Evolutionary conservation across 177 flowering plant genomes (phyloP), one percentile per base, ranked within the genome.

Genomic region (Vitis hybrid): DNA sequence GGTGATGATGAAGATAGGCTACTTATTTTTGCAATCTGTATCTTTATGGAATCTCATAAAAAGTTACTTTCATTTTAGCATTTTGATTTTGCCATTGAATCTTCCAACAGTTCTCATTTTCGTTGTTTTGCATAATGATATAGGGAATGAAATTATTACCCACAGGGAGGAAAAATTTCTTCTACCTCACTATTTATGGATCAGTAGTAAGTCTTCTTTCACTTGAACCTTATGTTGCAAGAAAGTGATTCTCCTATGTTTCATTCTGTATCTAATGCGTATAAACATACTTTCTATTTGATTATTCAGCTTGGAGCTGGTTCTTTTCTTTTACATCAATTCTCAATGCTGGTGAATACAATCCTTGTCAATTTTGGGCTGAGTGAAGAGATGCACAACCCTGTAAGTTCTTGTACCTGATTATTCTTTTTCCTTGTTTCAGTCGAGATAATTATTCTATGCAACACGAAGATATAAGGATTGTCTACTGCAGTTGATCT

Each of bases 131-230:
- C 32, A 58, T 64, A 24, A 13, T 77, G 68, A 48, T 81, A 69
- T 74, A 91, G 98, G 95, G 91, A 56, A 92, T 92, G 97, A 94
- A 88, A 68, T 78, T 94, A 54, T 67, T 94, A 71, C 98, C 98
- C 68, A 87, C 90, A 68, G 95, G 97, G 73, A 87, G 97, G 78
- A 94, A 88, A 79, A 92, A 68, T 75, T 35, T 78, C 67, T 82
- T 94, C 72, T 92, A 92, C 82, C 79, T 89, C 32, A 78, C 90
- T 6, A 70, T 92, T 5, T 89, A 87, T 82, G 89, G 92, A 60
- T 87, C 94, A 35, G 71, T 85, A 81, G 98, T 92, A 73, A 85
- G 97, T 81, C 2, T 32, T 54, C 12, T 61, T 63, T 63, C n/a
- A 9, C 63, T 9, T 66, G 55, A 63, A 46, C 53, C 41, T 17